phyloP scores from a whole-genome alignment of 1,139 yeast species.

The Geotrichum fermentans region DNA sequence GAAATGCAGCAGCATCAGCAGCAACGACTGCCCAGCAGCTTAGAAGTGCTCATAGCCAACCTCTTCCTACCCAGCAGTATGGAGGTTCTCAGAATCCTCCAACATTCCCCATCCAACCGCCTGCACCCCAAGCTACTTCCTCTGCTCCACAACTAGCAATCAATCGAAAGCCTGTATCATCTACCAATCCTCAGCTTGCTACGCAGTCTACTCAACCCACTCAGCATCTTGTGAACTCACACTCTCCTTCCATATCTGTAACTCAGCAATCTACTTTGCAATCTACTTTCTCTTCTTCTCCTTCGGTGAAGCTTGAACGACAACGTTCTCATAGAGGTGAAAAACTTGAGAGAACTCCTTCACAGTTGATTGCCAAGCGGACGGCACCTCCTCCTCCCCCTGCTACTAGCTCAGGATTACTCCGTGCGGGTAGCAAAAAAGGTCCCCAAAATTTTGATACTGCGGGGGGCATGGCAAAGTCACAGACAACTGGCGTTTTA shows the following conservation, averaged over 20 bases:
- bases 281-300: too few species aligned
- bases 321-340: neutral
- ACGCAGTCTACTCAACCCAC: neutral
- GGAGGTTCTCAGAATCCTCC: neutral
- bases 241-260: neutral
- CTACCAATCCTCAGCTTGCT: neutral
- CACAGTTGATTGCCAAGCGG: slow-evolving; percentile 54
- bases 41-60: neutral
- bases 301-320: neutral
- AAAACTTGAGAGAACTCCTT: slow-evolving; percentile 12
- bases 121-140: neutral
- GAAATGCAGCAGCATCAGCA: slow-evolving; percentile 13
- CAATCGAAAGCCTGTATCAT: too few species aligned
- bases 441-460: slow-evolving; percentile 2
- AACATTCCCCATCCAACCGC: neutral
- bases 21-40: slow-evolving; percentile 1
- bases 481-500: too few species aligned
- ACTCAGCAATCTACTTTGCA: neutral
- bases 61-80: neutral
- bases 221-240: too few species aligned
- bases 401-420: slow-evolving; percentile 7
- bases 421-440: slow-evolving; percentile 14
- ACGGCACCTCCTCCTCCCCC: slow-evolving; percentile 72
- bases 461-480: neutral
- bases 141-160: neutral